phyloP scores from a whole-genome alignment of 257 asterid genomes.

The Craterostigma plantagineum region DNA sequence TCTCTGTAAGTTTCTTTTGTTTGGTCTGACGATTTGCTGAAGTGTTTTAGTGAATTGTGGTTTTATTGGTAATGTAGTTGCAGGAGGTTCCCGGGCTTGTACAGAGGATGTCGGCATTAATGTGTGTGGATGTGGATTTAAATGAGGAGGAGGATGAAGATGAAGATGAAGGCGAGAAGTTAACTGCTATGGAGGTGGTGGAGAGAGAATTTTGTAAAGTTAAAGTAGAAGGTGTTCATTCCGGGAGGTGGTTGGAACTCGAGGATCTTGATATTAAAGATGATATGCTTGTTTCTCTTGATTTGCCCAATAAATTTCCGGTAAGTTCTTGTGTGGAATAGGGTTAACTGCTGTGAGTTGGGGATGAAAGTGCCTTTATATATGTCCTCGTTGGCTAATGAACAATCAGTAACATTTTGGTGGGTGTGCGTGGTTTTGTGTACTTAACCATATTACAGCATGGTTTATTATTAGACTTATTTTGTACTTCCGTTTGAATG shows the following conservation, averaged over 20 bases:
- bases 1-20: background rate
- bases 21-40: background rate
- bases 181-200: slow-evolving; percentile 32
- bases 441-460: too few relatives aligned
- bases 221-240: slow-evolving; percentile 27
- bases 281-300: slow-evolving; percentile 42
- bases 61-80: slow-evolving; percentile 35
- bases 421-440: too few relatives aligned
- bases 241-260: slow-evolving; percentile 83
- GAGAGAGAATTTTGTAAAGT: slow-evolving; percentile 43
- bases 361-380: too few relatives aligned
- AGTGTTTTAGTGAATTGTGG: background rate
- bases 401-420: too few relatives aligned
- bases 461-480: too few relatives aligned
- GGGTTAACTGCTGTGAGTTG: too few relatives aligned
- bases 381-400: background rate
- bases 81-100: slow-evolving; percentile 79
- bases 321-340: slow-evolving; percentile 20
- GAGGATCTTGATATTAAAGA: slow-evolving; percentile 78
- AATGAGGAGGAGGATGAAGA: slow-evolving; percentile 24
- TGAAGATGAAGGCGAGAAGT: slow-evolving; percentile 19
- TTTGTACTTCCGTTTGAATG: too few relatives aligned
- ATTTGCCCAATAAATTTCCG: slow-evolving; percentile 75
- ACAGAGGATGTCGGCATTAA: slow-evolving; percentile 80
- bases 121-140: slow-evolving; percentile 76